Base-by-base conservation (phyloP, 768 basidiomycete genomes). In the Lentinula raphanica region DNA sequence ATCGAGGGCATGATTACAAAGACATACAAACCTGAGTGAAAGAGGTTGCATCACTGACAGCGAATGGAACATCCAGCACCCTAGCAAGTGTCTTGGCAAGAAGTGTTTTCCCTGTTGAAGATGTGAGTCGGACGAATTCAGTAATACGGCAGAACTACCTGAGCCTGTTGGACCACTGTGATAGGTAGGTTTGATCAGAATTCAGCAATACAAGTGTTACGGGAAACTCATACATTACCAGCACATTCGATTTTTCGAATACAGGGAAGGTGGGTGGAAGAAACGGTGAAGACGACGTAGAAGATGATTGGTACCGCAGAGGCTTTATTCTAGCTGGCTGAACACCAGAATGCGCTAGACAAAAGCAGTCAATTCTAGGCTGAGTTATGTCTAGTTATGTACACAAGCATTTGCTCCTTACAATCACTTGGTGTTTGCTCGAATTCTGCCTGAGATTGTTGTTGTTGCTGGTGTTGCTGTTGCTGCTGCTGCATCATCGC, bases 171-270 rank as follows among this genome's bases (percentile, higher is more conserved):
- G 92, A 32, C 92, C 92, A 65, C 90, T 88, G 46, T 55, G 19
- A 21, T 48, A 28, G 35, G 32, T 13, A 35, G 13, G 8, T 13
- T 35, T 35, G 5, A 7, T 35, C 32, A 13, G 13, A 35, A 8
- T 13, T 35, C 21, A 15, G 27, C 31, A 11, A 45, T 19, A 56
- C 21, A 49, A n/a, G 35, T 36, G 35, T 8, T 28, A 4, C 21
- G 40, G 32, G n/a, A 27, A 19, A 29, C 9, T 72, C 81, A 64
- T 68, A 94, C 94, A 98, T 81, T 59, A 98, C 87, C 42, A 98
- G 74, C 3, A 98, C 92, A 67, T 98, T 98, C 65, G 92, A 94
- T 79, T 98, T 98, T 77, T 98, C 95, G 54, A 96, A 91, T 25
- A 84, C 67, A 21, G 87, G 82, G 13, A 74, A 70, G 45, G 77